Conservation (phyloP, 2,329 filamentous ascomycete genomes). For the Calonectria montana region DNA sequence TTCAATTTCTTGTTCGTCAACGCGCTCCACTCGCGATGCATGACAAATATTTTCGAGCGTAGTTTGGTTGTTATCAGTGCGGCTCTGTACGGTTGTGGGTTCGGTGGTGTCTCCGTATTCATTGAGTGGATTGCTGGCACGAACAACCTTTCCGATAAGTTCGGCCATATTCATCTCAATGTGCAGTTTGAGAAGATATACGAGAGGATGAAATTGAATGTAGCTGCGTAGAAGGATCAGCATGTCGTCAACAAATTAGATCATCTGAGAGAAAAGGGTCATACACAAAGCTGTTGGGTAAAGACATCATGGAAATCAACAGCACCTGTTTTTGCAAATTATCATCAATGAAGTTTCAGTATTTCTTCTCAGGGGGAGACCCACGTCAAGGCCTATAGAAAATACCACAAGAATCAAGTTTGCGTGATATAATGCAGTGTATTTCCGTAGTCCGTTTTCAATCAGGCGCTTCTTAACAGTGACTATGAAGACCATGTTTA, state of each 20-base stretch:
- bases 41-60: neutral
- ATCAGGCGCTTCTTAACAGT: slow-evolving; percentile 58
- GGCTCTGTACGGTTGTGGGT: neutral
- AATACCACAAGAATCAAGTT: neutral
- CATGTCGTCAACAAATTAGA: too few species aligned
- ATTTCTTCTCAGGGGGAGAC: neutral
- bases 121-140: neutral
- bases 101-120: neutral
- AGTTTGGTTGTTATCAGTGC: neutral
- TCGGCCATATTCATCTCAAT: slow-evolving; percentile 22
- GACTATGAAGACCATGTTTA: slow-evolving; percentile 60
- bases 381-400: slow-evolving; percentile 4
- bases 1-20: neutral
- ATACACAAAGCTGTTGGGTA: slow-evolving; percentile 15
- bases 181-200: slow-evolving; percentile 10
- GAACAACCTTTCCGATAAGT: slow-evolving; percentile 16
- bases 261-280: neutral
- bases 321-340: neutral
- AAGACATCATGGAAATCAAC: slow-evolving; percentile 12
- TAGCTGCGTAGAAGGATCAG: neutral
- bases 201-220: slow-evolving; percentile 10
- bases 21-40: neutral
- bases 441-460: slow-evolving; percentile 59
- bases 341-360: neutral
- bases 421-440: slow-evolving; percentile 54